Evolutionary conservation across 768 basidiomycete genomes (phyloP), one percentile per base, ranked within the genome.

Genomic region (Boletus sensibilis): DNA sequence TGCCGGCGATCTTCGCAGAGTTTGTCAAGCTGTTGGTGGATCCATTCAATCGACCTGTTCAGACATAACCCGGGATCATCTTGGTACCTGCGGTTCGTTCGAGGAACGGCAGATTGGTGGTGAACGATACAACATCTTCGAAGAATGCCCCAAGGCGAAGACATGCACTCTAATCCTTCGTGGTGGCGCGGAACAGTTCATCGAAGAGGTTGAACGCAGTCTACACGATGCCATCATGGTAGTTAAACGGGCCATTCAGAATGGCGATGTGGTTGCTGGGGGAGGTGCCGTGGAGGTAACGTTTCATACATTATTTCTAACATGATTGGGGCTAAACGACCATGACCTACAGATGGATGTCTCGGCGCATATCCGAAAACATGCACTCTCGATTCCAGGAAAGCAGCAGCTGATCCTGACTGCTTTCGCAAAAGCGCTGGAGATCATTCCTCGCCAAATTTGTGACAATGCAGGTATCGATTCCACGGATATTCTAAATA

Each of bases 221-320:
- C 74, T 99, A 63, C 96, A 99, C 68, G 97, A 99, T 69, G 95
- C 96, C 2, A 93, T 98, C 66, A 98, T 98, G 95, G 95, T 99
- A n/a, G 97, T 99, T 42, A 97, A 97, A 75, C 82, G 97, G 50
- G 95, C 97, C 5, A 87, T 99, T 64, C 88, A 88, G 68, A 98
- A 94, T 69, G 94, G 92, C 40, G 91, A 96, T 52, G 88, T 99
- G 49, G 97, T 99, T 35, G 97, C 97, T 11, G 97, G 97, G 35
- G 97, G 97, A 47, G 97, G 97, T 59, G 97, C 97, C 14, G 88
- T 92, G 52, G 97, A 98, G 85, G 95, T 94, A 68, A 60, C 73
- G 64, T 44, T 52, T 53, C 35, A 31, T 41, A 5, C 29, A 37
- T 50, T 20, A 25, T 52, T 44, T 16, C 42, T 34, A 51, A 37